Percentiles rank a stretch among this genome's conserved stretches.
Evolutionary conservation across 2,329 filamentous ascomycete species (phyloP).

Genomic region (Thielaviopsis punctulata): DNA sequence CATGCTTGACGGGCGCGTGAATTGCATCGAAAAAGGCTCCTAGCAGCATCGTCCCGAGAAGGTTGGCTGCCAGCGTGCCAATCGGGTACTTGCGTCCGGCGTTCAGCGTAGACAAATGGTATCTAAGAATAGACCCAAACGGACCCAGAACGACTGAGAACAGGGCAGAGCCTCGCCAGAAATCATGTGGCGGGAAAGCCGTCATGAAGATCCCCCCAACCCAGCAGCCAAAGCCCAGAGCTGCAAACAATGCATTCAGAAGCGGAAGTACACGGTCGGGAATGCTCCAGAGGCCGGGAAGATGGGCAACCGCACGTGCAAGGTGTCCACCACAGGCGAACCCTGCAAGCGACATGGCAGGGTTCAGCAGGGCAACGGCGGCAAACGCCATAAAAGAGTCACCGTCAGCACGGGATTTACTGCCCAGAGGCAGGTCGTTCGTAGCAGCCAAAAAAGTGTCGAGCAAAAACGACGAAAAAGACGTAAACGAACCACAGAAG

Average conservation of each 20-base stretch:
- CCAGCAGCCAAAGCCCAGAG: conserved; percentile 62
- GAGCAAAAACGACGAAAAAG: conserved; percentile 71
- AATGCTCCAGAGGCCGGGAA: conserved; percentile 1
- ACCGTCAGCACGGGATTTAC: conserved; percentile 43
- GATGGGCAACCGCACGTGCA: conserved; percentile 45
- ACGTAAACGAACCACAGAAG: conserved; percentile 80
- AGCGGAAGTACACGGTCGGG: conserved; percentile 19
- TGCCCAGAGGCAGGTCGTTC: conserved; percentile 42
- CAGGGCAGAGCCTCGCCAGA: conserved; percentile 58
- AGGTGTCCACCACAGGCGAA: conserved; percentile 60
- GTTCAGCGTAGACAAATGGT: conserved; percentile 53
- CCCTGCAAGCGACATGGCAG: conserved; percentile 51
- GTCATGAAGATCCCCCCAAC: conserved; percentile 56
- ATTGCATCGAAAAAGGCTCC: conserved; percentile 67
- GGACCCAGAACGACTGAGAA: conserved; percentile 75
- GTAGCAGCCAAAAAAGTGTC: conserved; percentile 66
- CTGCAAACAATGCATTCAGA: conserved; percentile 44
- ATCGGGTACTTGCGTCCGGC: conserved; percentile 63
- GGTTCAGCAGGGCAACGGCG: conserved; percentile 55
- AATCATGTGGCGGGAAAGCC: conserved; percentile 46
- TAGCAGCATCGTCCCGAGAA: conserved; percentile 56
- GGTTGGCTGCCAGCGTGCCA: conserved; percentile 72
- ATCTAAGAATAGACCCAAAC: conserved; percentile 57
- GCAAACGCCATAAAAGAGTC: conserved; percentile 71
- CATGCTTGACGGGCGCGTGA: conserved; percentile 38